Evolutionary conservation across 2,329 filamentous ascomycete genomes (phyloP).

Genomic region (Colletotrichum tropicicola): DNA sequence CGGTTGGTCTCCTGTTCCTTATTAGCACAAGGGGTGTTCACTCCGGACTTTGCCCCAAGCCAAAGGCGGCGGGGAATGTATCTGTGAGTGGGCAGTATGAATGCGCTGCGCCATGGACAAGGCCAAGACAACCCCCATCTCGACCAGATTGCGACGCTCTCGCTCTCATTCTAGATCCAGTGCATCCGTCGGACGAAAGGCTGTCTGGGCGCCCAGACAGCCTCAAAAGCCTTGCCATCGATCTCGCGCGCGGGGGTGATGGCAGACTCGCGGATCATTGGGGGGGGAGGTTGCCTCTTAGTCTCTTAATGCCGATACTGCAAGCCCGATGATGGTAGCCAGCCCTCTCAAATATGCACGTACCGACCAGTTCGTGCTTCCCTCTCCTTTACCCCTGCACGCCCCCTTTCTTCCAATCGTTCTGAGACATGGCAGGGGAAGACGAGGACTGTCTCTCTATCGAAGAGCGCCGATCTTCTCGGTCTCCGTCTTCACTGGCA

Average conservation of each 20-base stretch:
- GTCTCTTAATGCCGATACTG: background rate
- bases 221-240: background rate
- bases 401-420: background rate
- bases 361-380: background rate
- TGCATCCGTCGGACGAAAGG: conserved; percentile 15
- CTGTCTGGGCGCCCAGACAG: conserved; percentile 12
- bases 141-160: background rate
- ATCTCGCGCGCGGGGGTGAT: background rate
- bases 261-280: too few relatives aligned
- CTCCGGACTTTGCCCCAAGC: background rate
- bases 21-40: background rate
- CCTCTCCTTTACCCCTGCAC: background rate
- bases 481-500: background rate
- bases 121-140: background rate
- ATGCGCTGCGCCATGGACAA: background rate
- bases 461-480: conserved; percentile 4
- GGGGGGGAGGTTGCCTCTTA: too few relatives aligned
- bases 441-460: background rate
- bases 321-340: too few relatives aligned
- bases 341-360: background rate
- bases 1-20: background rate
- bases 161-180: background rate
- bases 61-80: background rate
- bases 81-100: background rate
- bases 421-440: background rate